A percentile compares a stretch with the other conserved stretches of the same genome.
These are phyloP conservation scores for Microsporum ferrugineum DNA, from an alignment of 2,329 filamentous ascomycete species.

Conservation along the genomic window DNA sequence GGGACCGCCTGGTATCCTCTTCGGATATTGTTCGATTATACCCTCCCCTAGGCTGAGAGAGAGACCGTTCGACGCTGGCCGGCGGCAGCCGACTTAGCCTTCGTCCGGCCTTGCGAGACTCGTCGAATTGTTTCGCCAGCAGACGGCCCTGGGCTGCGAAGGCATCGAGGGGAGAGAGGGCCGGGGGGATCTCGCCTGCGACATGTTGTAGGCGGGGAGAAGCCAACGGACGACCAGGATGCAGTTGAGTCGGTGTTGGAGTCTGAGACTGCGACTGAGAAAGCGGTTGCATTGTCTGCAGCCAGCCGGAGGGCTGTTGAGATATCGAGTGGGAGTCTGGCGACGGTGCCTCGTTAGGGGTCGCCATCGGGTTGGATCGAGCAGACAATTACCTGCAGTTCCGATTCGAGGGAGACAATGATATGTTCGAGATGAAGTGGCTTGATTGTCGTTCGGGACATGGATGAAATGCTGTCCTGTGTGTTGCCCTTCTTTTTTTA, in stretches of 20 bases:
- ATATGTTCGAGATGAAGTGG: neutral
- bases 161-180: conserved; percentile 86
- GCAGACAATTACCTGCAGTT: neutral
- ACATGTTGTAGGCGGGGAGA: conserved; percentile 63
- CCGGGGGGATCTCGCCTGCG: conserved; percentile 66
- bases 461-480: neutral
- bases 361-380: neutral
- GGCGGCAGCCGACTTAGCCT: conserved; percentile 79
- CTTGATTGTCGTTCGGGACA: neutral
- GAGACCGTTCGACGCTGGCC: conserved; percentile 67
- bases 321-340: neutral
- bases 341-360: neutral
- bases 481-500: neutral
- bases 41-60: conserved; percentile 64
- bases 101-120: conserved; percentile 59
- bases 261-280: neutral
- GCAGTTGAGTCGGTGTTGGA: neutral
- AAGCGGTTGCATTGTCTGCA: neutral
- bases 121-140: conserved; percentile 75
- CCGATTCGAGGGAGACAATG: neutral
- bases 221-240: conserved; percentile 16
- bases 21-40: conserved; percentile 68
- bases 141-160: conserved; percentile 85
- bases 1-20: conserved; percentile 36
- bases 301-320: neutral